Base-by-base conservation (phyloP, 371 early-diverging fungal genomes). In the Mucor plumbeus region DNA sequence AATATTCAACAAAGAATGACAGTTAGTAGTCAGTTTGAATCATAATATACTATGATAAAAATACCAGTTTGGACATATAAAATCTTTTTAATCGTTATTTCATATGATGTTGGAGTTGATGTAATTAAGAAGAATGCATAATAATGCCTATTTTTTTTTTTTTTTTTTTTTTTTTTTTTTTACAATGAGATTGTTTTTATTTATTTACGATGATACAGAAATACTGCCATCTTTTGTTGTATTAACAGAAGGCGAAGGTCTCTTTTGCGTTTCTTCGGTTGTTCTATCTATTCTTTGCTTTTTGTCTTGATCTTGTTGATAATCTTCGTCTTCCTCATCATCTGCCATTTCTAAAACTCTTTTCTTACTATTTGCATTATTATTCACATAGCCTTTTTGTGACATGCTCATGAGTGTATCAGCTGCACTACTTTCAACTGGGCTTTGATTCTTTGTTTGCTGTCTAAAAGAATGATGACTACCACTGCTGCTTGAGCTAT, bases 371-470 rank as follows among this genome's bases (percentile, higher is more conserved):
- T 17, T 50, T 50, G 26, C 21, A 11, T 26, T 21, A 6, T 36
- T 56, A 39, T 56, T 71, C 34, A 58, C 54, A 55, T 48, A 69
- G 4, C 66, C 61, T 1, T 71, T 69, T 47, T 73, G 71, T 7
- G 77, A 61, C 66, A 81, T 76, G 13, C 77, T 76, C 65, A 81
- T 81, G 11, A 78, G 53, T 10, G 81, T 76, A 65, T 76, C 76
- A 5, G 78, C 81, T 4, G 78, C 81, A 65, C 68, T 76, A 10
- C 64, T 76, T 69, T 78, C 77, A 38, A 70, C 64, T 8, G 73
- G 73, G 13, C 72, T 72, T 60, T 38, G 17, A 17, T 53, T 73
- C 41, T 60, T 56, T 11, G 50, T 55, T 21, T 48, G 61, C 26
- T 39, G 41, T 48, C 56, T 21, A 19, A 50, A 17, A 21, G 50